These are phyloP conservation scores for Peniophora sp. DNA, from an alignment of 1,284 basidiomycete species.

Conservation along the genomic window DNA sequence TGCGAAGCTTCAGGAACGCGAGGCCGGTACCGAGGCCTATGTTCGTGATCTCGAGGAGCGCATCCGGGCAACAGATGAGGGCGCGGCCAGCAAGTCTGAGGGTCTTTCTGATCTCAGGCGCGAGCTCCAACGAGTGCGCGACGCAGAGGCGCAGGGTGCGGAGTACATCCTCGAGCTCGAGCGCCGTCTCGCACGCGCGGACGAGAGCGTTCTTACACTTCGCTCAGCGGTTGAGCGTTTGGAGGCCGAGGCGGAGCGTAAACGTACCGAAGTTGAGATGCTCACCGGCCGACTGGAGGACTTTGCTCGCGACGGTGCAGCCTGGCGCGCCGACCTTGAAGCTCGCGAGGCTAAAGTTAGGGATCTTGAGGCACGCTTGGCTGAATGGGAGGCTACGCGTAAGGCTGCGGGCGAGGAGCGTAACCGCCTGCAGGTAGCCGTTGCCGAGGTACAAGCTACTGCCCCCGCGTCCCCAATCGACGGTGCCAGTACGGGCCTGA, in stretches of 20 bases:
- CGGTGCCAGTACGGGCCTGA: conserved; percentile 8
- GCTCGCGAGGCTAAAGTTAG: conserved; percentile 68
- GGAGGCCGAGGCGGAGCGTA: conserved; percentile 68
- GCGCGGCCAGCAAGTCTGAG: conserved; percentile 65
- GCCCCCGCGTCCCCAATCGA: conserved; percentile 13
- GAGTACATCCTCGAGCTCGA: conserved; percentile 91
- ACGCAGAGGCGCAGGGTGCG: conserved; percentile 63
- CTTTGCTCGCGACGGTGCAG: conserved; percentile 63
- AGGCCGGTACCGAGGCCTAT: conserved; percentile 89
- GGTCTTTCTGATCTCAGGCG: conserved; percentile 77
- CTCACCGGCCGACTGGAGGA: conserved; percentile 70
- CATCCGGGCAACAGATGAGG: conserved; percentile 78
- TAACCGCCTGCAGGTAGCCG: conserved; percentile 34
- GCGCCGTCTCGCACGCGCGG: conserved; percentile 68
- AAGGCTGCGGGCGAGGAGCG: conserved; percentile 60
- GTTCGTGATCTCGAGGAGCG: conserved; percentile 89
- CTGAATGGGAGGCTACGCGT: conserved; percentile 66
- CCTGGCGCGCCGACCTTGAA: conserved; percentile 77
- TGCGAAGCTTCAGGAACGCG: conserved; percentile 79
- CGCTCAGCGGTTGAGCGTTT: conserved; percentile 68
- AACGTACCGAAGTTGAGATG: conserved; percentile 59
- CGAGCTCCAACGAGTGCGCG: conserved; percentile 75
- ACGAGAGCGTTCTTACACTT: conserved; percentile 66
- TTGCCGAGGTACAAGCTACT: conserved; percentile 4
- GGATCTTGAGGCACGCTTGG: conserved; percentile 70